Evolutionary conservation across 805 yeast genomes (phyloP).

Genomic region (Wickerhamomyces kurtzmanii): DNA sequence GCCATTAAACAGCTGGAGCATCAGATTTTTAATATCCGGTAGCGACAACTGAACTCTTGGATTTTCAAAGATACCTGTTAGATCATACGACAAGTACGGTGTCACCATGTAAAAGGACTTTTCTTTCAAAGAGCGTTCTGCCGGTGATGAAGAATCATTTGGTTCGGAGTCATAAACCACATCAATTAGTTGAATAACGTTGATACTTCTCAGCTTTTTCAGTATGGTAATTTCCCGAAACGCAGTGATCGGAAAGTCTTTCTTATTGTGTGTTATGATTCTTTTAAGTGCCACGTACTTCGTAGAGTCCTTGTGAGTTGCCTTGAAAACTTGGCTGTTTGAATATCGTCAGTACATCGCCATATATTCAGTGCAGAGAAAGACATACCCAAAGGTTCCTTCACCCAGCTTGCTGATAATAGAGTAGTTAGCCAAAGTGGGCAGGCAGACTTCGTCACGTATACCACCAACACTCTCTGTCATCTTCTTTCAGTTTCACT

Average conservation of each 20-base stretch:
- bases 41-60: conserved; percentile 51
- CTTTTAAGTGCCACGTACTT: conserved; percentile 82
- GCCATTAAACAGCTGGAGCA: conserved; percentile 72
- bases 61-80: conserved; percentile 83
- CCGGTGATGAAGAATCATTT: conserved; percentile 5
- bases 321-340: too few relatives aligned
- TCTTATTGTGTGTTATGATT: conserved; percentile 44
- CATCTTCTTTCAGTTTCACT: too few relatives aligned
- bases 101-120: conserved; percentile 71
- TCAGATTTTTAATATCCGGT: conserved; percentile 73
- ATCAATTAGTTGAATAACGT: conserved; percentile 70
- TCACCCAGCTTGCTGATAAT: conserved; percentile 49
- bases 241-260: conserved; percentile 88
- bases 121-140: conserved; percentile 3
- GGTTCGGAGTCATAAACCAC: conserved; percentile 51
- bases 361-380: too few relatives aligned
- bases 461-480: not conserved
- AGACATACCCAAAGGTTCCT: conserved; percentile 90
- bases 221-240: conserved; percentile 83
- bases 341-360: too few relatives aligned
- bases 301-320: conserved; percentile 35
- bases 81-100: conserved; percentile 88
- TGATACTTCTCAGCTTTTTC: conserved; percentile 56
- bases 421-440: conserved; percentile 19
- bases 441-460: conserved; percentile 1